phyloP scores from a whole-genome alignment of 768 basidiomycete species.

The Lactifluus rugatus region DNA sequence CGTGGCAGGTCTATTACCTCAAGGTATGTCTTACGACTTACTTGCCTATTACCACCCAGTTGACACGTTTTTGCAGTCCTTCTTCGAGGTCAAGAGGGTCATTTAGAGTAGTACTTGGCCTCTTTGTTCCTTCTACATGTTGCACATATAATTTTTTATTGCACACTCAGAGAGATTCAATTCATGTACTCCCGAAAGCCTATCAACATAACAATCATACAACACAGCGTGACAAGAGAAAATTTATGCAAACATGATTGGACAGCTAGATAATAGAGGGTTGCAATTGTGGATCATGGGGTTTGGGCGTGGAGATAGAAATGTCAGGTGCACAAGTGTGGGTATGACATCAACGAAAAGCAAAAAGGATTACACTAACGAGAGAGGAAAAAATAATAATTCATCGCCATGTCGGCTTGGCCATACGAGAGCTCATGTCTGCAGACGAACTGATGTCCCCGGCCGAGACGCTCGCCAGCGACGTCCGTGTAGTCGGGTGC shows the following conservation, averaged over 20 bases:
- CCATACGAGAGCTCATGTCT: conserved; percentile 20
- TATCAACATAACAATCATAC: conserved; percentile 14
- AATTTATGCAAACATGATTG: conserved; percentile 5
- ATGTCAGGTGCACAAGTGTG: conserved; percentile 3
- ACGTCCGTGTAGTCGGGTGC: conserved; percentile 20
- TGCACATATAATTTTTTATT: conserved; percentile 1
- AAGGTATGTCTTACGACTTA: conserved; percentile 43
- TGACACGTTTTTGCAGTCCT: conserved; percentile 40
- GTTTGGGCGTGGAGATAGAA: conserved; percentile 1
- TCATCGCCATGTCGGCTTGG: conserved; percentile 54
- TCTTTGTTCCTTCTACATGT: neutral
- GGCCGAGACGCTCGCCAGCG: conserved; percentile 31
- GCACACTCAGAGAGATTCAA: neutral
- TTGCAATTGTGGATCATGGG: neutral
- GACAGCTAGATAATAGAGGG: conserved; percentile 8
- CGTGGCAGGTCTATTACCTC: conserved; percentile 96
- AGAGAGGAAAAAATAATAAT: conserved; percentile 19
- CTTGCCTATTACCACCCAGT: conserved; percentile 7
- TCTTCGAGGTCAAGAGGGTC: conserved; percentile 88
- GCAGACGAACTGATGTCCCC: conserved; percentile 41
- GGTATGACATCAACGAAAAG: neutral
- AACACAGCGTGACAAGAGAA: conserved; percentile 7
- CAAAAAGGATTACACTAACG: neutral
- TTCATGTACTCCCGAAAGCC: neutral
- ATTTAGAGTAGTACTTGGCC: conserved; percentile 36